Evolutionary conservation across 1,139 yeast species (phyloP).

Genomic region (Suhomyces bolitotheri): DNA sequence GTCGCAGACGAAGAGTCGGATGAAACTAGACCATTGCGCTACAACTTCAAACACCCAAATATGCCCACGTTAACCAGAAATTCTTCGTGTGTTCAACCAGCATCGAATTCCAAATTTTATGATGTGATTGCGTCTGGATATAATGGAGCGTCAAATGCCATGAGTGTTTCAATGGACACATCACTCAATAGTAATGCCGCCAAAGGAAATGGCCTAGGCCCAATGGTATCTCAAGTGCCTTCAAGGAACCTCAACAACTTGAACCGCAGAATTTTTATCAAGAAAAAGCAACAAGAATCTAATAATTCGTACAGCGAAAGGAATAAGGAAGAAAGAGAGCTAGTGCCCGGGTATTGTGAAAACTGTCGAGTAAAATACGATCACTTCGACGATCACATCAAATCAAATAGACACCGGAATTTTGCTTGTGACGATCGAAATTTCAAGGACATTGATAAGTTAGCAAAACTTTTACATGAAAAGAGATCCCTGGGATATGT

Average conservation of each 20-base stretch:
- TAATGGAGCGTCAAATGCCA: constrained; percentile 57
- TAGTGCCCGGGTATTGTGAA: constrained; percentile 80
- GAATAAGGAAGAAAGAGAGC: constrained; percentile 29
- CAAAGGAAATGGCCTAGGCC: constrained; percentile 71
- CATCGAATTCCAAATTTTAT: constrained; percentile 44
- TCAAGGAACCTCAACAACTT: constrained; percentile 65
- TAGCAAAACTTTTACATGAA: constrained; percentile 53
- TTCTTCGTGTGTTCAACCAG: constrained; percentile 27
- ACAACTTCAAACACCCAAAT: constrained; percentile 15
- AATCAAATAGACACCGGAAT: constrained; percentile 68
- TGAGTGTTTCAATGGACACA: constrained; percentile 47
- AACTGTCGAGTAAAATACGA: constrained; percentile 89
- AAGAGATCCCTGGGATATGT: constrained; percentile 43
- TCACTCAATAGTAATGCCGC: constrained; percentile 37
- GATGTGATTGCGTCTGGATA: constrained; percentile 85
- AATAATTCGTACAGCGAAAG: constrained; percentile 8
- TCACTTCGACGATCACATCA: constrained; percentile 74
- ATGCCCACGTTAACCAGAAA: constrained; percentile 24
- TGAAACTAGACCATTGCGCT: constrained; percentile 9
- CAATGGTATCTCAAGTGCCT: constrained; percentile 64
- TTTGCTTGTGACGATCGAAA: constrained; percentile 76
- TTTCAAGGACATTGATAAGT: constrained; percentile 73
- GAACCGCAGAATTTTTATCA: constrained; percentile 52
- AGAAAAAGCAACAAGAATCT: constrained; percentile 31
- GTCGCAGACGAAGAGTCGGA: constrained; percentile 6